A percentile compares a stretch with the other conserved stretches of the same genome.
Conservation (phyloP, 2,329 filamentous ascomycete genomes). For the Chaetothyriales sp. region DNA sequence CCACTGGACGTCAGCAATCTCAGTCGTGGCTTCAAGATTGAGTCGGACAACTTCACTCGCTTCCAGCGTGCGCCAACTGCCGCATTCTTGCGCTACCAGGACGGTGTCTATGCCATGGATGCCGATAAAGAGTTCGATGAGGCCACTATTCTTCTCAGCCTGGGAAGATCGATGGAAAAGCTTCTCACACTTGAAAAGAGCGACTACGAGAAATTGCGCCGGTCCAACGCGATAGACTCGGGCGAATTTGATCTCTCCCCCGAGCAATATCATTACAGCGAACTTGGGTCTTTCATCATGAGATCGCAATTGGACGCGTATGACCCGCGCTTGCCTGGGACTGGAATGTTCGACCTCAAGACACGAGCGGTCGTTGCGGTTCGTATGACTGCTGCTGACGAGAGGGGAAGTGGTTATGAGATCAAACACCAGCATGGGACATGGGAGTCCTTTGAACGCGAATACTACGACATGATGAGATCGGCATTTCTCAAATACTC, state of each 20-base stretch:
- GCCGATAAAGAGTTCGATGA: conserved; percentile 83
- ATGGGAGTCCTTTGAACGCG: conserved; percentile 85
- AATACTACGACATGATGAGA: conserved; percentile 94
- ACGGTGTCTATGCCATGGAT: conserved; percentile 86
- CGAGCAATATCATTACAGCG: conserved; percentile 79
- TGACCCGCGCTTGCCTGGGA: conserved; percentile 71
- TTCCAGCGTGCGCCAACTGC: conserved; percentile 60
- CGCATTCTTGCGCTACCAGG: conserved; percentile 65
- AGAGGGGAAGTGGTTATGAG: conserved; percentile 72
- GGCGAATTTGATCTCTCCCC: conserved; percentile 47
- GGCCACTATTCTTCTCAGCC: conserved; percentile 73
- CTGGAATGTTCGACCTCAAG: conserved; percentile 91
- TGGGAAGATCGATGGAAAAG: conserved; percentile 95
- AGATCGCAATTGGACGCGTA: conserved; percentile 87
- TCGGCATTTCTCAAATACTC: conserved; percentile 94
- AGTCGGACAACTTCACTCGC: conserved; percentile 52
- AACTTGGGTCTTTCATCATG: conserved; percentile 76
- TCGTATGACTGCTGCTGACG: conserved; percentile 63
- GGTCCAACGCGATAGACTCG: conserved; percentile 51
- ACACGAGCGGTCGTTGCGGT: conserved; percentile 83
- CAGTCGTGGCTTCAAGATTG: conserved; percentile 50
- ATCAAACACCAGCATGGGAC: conserved; percentile 59
- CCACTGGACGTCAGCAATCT: conserved; percentile 50
- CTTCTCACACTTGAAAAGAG: conserved; percentile 68
- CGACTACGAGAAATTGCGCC: conserved; percentile 74